Conservation (phyloP, 1,139 yeast genomes). For the Yamadazyma spencermartinsiae region DNA sequence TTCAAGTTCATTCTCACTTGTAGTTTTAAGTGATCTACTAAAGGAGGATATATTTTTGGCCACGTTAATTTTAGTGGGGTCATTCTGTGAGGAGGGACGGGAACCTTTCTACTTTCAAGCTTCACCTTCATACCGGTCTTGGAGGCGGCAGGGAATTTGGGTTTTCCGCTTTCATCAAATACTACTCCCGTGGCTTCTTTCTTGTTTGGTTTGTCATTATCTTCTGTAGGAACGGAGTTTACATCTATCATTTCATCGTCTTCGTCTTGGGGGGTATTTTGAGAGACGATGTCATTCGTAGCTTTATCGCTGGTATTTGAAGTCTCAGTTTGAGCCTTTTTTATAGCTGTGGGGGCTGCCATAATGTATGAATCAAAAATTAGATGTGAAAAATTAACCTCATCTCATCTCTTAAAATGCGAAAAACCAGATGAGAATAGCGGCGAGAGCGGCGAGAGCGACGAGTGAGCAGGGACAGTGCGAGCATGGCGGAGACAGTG, state of each 20-base stretch:
- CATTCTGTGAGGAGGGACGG: constrained; percentile 97
- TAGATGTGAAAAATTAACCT: constrained; percentile 13
- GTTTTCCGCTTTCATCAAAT: constrained; percentile 86
- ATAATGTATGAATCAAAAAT: constrained; percentile 24
- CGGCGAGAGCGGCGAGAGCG: no score
- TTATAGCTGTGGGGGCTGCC: constrained; percentile 77
- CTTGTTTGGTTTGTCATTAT: constrained; percentile 17
- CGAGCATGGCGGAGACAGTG: no score
- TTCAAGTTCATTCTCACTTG: constrained; percentile 95
- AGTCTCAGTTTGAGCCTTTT: constrained; percentile 17
- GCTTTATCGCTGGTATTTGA: constrained; percentile 2
- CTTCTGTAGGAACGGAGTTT: constrained; percentile 36
- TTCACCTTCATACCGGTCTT: constrained; percentile 69
- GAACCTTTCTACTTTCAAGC: constrained; percentile 81
- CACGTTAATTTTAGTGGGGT: constrained; percentile 86
- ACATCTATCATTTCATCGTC: constrained; percentile 76
- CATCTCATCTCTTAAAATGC: no score
- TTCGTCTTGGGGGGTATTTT: constrained; percentile 18
- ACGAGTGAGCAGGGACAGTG: no score
- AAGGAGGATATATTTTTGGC: constrained; percentile 93
- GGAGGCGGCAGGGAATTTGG: constrained; percentile 78
- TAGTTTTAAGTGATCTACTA: constrained; percentile 89
- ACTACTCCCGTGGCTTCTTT: constrained; percentile 55
- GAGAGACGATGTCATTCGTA: constrained; percentile 8
- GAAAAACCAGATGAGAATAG: no score